Evolutionary conservation across 2,329 filamentous ascomycete genomes (phyloP).

Genomic region (Lasiodiplodia citricola): DNA sequence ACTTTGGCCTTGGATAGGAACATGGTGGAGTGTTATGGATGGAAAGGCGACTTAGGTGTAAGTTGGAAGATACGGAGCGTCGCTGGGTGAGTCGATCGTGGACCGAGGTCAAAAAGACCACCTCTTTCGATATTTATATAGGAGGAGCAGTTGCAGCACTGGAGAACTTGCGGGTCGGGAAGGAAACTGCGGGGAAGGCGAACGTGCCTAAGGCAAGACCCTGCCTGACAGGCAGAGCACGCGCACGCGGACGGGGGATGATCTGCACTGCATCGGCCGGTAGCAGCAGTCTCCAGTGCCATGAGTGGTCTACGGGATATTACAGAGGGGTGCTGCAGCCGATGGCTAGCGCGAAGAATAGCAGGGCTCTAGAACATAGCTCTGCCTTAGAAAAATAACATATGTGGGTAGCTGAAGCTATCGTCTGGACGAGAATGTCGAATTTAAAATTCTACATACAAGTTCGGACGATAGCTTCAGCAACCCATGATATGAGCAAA

Average conservation of each 20-base stretch:
- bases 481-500: no score
- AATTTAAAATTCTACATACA: no score
- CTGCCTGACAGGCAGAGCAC: conserved; percentile 17
- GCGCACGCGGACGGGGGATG: not conserved
- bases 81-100: not conserved
- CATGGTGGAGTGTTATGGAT: not conserved
- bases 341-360: no score
- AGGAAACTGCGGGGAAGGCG: conserved; percentile 13
- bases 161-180: conserved; percentile 3
- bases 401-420: no score
- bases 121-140: not conserved
- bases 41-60: not conserved
- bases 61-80: not conserved
- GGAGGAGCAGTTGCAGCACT: not conserved
- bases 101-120: not conserved
- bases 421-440: no score
- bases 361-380: no score
- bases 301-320: not conserved
- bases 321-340: not conserved
- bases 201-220: conserved; percentile 17
- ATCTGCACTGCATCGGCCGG: conserved; percentile 5
- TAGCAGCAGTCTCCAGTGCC: not conserved
- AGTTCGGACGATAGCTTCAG: no score
- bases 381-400: no score
- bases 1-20: not conserved